Evolutionary conservation across 768 basidiomycete species (phyloP).

Genomic region (Gloeostereum incarnatum): DNA sequence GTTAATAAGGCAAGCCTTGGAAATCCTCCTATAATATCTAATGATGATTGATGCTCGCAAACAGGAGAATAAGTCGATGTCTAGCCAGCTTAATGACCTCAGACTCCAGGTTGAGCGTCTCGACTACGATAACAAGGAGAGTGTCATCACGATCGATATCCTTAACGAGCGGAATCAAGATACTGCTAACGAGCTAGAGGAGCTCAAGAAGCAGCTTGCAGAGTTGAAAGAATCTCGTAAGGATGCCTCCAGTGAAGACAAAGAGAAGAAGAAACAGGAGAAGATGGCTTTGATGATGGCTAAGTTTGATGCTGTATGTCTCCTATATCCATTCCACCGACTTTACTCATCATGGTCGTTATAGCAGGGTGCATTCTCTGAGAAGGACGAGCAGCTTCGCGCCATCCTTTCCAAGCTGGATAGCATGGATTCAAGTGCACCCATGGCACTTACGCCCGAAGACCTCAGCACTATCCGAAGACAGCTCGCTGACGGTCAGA

Average conservation of each 20-base stretch:
- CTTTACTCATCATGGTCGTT: constrained; percentile 4
- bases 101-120: constrained; percentile 86
- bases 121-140: constrained; percentile 95
- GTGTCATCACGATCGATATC: constrained; percentile 85
- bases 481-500: constrained; percentile 85
- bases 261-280: constrained; percentile 98
- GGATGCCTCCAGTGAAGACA: constrained; percentile 86
- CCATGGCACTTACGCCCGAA: constrained; percentile 56
- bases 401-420: constrained; percentile 80
- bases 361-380: constrained; percentile 89
- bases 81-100: constrained; percentile 86
- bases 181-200: constrained; percentile 80
- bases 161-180: constrained; percentile 92
- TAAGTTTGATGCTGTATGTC: constrained; percentile 86
- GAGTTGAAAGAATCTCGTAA: constrained; percentile 78
- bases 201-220: constrained; percentile 68
- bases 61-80: constrained; percentile 92
- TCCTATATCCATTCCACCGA: constrained; percentile 4
- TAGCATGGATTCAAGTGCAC: constrained; percentile 54
- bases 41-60: constrained; percentile 4
- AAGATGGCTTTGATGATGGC: constrained; percentile 99
- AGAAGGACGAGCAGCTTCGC: constrained; percentile 91
- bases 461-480: constrained; percentile 78
- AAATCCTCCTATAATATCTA: constrained; percentile 3
- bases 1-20: constrained; percentile 53